These are phyloP conservation scores for Sambucus nigra DNA, from an alignment of 129 eudicot species.

Conservation along the genomic window DNA sequence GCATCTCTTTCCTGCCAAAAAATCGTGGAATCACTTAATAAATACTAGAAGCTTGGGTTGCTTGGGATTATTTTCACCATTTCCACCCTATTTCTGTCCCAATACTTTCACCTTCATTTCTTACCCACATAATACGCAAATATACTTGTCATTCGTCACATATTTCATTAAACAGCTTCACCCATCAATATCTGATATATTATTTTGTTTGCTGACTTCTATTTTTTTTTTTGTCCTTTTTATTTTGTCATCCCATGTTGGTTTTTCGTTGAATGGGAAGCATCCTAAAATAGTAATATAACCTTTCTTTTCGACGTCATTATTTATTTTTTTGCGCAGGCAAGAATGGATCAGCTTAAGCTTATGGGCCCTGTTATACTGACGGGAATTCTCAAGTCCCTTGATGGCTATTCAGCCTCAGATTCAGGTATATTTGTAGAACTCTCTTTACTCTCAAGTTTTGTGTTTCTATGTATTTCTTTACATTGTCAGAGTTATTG, in stretches of 20 bases:
- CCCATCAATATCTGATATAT: no score
- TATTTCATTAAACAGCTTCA: no score
- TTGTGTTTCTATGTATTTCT: background rate
- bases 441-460: conserved; percentile 6
- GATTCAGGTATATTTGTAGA: conserved; percentile 57
- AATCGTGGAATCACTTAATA: no score
- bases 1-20: no score
- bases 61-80: no score
- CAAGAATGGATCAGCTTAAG: conserved; percentile 76
- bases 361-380: conserved; percentile 95
- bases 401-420: conserved; percentile 49
- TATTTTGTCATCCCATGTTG: background rate
- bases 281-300: background rate
- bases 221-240: background rate
- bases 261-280: background rate
- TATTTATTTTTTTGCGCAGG: conserved; percentile 37
- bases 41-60: no score
- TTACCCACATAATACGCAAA: no score
- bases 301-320: conserved; percentile 3
- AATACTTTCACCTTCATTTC: no score
- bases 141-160: no score
- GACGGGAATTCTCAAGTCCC: conserved; percentile 73
- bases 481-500: background rate
- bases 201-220: no score
- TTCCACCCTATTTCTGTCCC: no score